Percentiles rank a stretch among this genome's conserved stretches.
phyloP scores from a whole-genome alignment of 176 grass and related monocot genomes.

The Aechmea fasciata region DNA sequence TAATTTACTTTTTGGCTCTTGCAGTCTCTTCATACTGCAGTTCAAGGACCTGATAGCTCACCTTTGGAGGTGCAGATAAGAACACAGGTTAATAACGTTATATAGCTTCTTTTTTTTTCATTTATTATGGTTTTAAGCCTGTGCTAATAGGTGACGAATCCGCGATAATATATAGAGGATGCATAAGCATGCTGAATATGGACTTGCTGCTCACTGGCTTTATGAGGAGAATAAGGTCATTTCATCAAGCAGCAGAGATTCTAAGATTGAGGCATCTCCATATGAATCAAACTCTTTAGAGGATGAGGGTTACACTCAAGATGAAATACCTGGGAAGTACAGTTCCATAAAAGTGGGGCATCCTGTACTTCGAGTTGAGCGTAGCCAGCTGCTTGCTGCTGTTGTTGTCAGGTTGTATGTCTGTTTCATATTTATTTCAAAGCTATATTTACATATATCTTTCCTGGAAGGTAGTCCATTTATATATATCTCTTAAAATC shows the following conservation, averaged over 20 bases:
- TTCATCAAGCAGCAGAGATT: conserved; percentile 31
- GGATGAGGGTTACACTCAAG: conserved; percentile 48
- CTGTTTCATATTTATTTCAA: conserved; percentile 7
- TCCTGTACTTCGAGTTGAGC: conserved; percentile 80
- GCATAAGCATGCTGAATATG: conserved; percentile 91
- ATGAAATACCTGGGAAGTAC: conserved; percentile 59
- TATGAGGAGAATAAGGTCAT: conserved; percentile 82
- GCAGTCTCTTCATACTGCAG: conserved; percentile 90
- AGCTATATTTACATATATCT: conserved; percentile 18
- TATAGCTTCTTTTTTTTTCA: neutral
- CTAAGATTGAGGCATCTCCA: conserved; percentile 34
- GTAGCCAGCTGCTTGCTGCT: conserved; percentile 81
- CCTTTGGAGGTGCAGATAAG: conserved; percentile 94
- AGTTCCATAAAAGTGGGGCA: conserved; percentile 79
- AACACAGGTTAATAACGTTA: conserved; percentile 52
- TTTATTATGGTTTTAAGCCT: conserved; percentile 23
- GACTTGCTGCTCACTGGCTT: conserved; percentile 95
- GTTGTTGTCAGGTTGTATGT: conserved; percentile 63
- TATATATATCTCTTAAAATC: neutral
- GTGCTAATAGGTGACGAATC: conserved; percentile 28
- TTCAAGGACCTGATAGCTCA: conserved; percentile 78
- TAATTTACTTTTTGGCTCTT: conserved; percentile 24
- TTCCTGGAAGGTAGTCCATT: conserved; percentile 17
- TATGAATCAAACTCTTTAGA: conserved; percentile 55
- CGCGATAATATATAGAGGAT: conserved; percentile 47